These are phyloP conservation scores for Ophiorrhiza pumila DNA, from an alignment of 257 asterid species.

Conservation along the genomic window DNA sequence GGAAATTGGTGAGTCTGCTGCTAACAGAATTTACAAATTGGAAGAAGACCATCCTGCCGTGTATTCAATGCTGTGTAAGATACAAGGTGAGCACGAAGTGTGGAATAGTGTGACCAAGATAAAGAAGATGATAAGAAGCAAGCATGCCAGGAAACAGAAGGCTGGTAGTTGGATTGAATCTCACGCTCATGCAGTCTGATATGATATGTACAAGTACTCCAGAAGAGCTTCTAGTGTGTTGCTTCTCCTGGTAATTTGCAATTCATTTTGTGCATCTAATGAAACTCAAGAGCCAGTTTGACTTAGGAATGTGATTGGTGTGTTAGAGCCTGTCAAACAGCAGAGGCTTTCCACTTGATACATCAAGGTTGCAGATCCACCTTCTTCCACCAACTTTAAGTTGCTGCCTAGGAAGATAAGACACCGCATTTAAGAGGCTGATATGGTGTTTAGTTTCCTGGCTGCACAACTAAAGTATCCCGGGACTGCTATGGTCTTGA, in stretches of 20 bases:
- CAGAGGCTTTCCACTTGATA: neutral
- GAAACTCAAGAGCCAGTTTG: neutral
- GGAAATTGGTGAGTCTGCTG: conserved; percentile 57
- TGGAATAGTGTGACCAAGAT: conserved; percentile 37
- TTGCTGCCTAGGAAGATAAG: neutral
- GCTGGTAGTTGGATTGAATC: conserved; percentile 70
- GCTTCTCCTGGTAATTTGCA: neutral
- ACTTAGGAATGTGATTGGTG: neutral
- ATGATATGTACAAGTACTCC: neutral
- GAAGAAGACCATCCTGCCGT: conserved; percentile 68
- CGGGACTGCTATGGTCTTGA: neutral
- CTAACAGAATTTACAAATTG: conserved; percentile 42
- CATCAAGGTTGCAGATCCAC: neutral
- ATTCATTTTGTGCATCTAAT: neutral
- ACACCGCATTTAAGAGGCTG: neutral
- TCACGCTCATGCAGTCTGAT: neutral
- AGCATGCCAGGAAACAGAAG: conserved; percentile 53
- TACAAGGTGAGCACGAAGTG: conserved; percentile 46
- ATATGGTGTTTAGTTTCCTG: neutral
- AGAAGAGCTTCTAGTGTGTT: neutral
- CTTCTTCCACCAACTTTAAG: neutral
- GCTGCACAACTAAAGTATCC: neutral
- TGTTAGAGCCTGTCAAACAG: neutral
- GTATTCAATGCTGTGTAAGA: conserved; percentile 45
- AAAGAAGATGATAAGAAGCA: conserved; percentile 37